phyloP scores from a whole-genome alignment of 2,329 filamentous ascomycete genomes.

The Talaromyces sp. region DNA sequence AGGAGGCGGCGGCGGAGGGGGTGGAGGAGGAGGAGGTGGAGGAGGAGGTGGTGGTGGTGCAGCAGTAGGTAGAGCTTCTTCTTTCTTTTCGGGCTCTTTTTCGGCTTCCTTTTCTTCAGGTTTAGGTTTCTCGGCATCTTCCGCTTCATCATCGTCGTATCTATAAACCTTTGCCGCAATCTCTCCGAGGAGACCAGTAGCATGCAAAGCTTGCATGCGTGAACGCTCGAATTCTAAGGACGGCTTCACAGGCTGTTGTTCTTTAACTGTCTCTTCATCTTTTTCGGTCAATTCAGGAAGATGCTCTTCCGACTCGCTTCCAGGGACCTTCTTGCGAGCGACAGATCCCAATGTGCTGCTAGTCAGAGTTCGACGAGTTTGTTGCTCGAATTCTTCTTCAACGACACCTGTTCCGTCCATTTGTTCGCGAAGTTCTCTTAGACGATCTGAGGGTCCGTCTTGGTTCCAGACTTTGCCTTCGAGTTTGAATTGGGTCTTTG shows the following conservation, averaged over 20 bases:
- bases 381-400: conserved; percentile 47
- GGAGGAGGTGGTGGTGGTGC: conserved; percentile 12
- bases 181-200: conserved; percentile 64
- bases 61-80: conserved; percentile 47
- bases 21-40: conserved; percentile 15
- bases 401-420: conserved; percentile 70
- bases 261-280: conserved; percentile 61
- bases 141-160: conserved; percentile 63
- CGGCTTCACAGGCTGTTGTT: conserved; percentile 64
- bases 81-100: conserved; percentile 40
- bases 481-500: conserved; percentile 96
- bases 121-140: conserved; percentile 45
- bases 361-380: conserved; percentile 60
- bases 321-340: conserved; percentile 51
- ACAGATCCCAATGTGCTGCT: conserved; percentile 72
- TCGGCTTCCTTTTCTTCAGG: conserved; percentile 54
- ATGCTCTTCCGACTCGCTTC: conserved; percentile 38
- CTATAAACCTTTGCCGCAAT: conserved; percentile 72
- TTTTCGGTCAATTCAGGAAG: conserved; percentile 45
- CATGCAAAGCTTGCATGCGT: conserved; percentile 57
- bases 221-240: conserved; percentile 60
- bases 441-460: conserved; percentile 80
- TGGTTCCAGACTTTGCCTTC: conserved; percentile 90
- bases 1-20: conserved; percentile 17
- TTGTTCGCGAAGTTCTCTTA: conserved; percentile 86